Percentiles rank a stretch among this genome's conserved stretches.
These are phyloP conservation scores for Monascus ruber DNA, from an alignment of 2,329 filamentous ascomycete genomes.

Conservation along the genomic window DNA sequence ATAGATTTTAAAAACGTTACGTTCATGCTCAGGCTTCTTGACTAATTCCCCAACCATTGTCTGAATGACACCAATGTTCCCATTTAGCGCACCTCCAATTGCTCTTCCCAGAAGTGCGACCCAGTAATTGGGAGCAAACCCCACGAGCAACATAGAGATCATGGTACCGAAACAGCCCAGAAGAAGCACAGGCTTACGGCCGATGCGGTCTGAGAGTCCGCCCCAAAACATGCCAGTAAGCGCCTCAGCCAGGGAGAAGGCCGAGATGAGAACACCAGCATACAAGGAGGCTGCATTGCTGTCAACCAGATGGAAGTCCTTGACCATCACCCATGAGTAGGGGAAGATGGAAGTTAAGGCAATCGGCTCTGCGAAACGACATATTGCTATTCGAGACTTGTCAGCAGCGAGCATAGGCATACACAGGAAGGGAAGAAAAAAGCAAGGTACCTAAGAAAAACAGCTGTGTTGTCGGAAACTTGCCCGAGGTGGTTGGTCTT, in stretches of 20 bases:
- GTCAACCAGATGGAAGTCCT: conserved; percentile 60
- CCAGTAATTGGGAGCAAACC: conserved; percentile 74
- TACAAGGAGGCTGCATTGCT: conserved; percentile 74
- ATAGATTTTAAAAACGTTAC: conserved; percentile 36
- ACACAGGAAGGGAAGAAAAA: background rate
- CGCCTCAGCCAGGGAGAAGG: conserved; percentile 73
- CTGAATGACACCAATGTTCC: conserved; percentile 82
- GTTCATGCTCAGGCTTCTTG: conserved; percentile 72
- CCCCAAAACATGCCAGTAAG: conserved; percentile 85
- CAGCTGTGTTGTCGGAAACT: conserved; percentile 71
- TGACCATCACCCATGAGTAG: conserved; percentile 77
- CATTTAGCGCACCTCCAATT: conserved; percentile 73
- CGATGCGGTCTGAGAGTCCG: conserved; percentile 65
- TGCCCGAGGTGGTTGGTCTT: conserved; percentile 50
- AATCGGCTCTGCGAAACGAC: conserved; percentile 84
- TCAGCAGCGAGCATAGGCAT: conserved; percentile 1
- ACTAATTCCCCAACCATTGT: conserved; percentile 89
- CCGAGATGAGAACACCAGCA: conserved; percentile 75
- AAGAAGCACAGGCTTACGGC: conserved; percentile 74
- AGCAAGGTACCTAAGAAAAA: conserved; percentile 63
- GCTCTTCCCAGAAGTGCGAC: conserved; percentile 65
- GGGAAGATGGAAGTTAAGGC: conserved; percentile 88
- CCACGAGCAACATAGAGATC: conserved; percentile 70
- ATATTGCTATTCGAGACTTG: conserved; percentile 54
- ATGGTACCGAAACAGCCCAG: conserved; percentile 73